Evolutionary conservation across 805 yeast species (phyloP).

Genomic region (Candida coquimbonensis): DNA sequence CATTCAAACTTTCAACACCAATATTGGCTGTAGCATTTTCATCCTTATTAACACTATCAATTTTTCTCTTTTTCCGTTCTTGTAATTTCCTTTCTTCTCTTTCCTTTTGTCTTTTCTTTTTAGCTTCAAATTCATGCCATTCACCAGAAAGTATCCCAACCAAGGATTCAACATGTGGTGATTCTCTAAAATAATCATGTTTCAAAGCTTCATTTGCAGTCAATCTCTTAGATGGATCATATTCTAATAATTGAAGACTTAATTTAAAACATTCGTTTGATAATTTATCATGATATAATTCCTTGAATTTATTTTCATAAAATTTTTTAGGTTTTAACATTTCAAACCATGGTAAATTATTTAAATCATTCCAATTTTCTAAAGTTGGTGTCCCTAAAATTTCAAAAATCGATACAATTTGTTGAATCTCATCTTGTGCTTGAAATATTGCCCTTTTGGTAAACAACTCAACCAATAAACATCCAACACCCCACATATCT

Average conservation of each 20-base stretch:
- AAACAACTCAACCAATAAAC: conserved; percentile 78
- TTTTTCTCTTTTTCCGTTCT: conserved; percentile 12
- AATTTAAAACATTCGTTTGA: conserved; percentile 56
- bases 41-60: not conserved
- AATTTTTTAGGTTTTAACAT: conserved; percentile 53
- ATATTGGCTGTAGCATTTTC: not conserved
- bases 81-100: conserved; percentile 19
- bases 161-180: conserved; percentile 59
- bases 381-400: conserved; percentile 81
- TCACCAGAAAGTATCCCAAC: conserved; percentile 59
- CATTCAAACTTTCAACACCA: not conserved
- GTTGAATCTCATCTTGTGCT: conserved; percentile 85
- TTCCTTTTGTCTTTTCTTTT: conserved; percentile 43
- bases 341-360: conserved; percentile 86
- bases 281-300: conserved; percentile 32
- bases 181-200: conserved; percentile 64
- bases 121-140: conserved; percentile 97
- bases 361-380: conserved; percentile 72
- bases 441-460: conserved; percentile 72
- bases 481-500: conserved; percentile 97
- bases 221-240: conserved; percentile 65
- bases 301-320: conserved; percentile 30
- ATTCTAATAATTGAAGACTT: conserved; percentile 52
- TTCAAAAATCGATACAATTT: conserved; percentile 66
- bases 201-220: conserved; percentile 63